A percentile compares a stretch with the other conserved stretches of the same genome.
Evolutionary conservation across 2,329 filamentous ascomycete species (phyloP).

Genomic region (Teratosphaeria gauchensis): DNA sequence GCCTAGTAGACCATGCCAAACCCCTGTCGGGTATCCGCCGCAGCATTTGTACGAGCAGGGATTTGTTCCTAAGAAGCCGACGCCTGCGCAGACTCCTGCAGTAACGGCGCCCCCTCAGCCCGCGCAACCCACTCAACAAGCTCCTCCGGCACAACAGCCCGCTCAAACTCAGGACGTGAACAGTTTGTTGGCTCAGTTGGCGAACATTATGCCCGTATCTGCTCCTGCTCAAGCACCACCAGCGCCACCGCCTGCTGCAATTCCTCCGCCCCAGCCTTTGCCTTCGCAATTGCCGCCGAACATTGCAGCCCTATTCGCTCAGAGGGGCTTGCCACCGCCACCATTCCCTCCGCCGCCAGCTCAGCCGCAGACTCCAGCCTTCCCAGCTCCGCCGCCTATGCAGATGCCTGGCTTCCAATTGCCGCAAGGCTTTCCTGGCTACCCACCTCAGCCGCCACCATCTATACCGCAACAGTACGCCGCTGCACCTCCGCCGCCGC

Average conservation of each 20-base stretch:
- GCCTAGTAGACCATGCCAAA: conserved; percentile 19
- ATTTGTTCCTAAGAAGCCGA: conserved; percentile 10
- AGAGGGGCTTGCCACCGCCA: conserved; percentile 11
- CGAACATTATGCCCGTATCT: conserved; percentile 16
- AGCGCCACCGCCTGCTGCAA: conserved; percentile 11
- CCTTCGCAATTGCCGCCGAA: conserved; percentile 17
- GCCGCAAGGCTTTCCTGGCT: conserved; percentile 13
- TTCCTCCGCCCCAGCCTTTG: conserved; percentile 7
- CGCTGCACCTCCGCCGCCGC: conserved; percentile 52
- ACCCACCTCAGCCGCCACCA: conserved; percentile 23
- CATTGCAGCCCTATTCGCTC: conserved; percentile 16
- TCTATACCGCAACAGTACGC: conserved; percentile 27
- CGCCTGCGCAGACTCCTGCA: conserved; percentile 5
- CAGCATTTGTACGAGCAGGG: conserved; percentile 23
- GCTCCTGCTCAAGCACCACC: conserved; percentile 10
- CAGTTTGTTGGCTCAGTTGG: conserved; percentile 27
- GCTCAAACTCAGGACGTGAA: conserved; percentile 23
- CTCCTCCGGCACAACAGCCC: conserved; percentile 7
- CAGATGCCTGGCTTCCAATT: conserved; percentile 9
- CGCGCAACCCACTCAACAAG: conserved; percentile 5
- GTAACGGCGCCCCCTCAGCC: conserved; percentile 7
- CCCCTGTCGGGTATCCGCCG: conserved; percentile 23
- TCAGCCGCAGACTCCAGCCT: conserved; percentile 5
- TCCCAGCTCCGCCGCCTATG: conserved; percentile 9
- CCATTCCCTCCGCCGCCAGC: conserved; percentile 3